Base-by-base conservation (phyloP, 1,284 basidiomycete species). In the Rugosomyces carneus region DNA sequence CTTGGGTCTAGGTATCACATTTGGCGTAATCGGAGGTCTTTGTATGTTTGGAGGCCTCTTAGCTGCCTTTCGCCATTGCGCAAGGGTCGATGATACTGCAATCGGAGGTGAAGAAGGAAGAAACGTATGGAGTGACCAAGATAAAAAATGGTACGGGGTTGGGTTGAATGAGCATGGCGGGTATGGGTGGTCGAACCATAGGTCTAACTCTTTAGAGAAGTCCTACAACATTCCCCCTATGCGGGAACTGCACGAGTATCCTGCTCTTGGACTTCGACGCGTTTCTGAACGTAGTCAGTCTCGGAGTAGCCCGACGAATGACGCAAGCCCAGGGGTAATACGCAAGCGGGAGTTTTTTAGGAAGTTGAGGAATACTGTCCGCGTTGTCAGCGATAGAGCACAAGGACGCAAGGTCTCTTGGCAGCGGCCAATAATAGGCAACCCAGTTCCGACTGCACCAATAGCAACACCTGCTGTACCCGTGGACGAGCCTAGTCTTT, bases 331-430 rank as follows among this genome's bases (percentile, higher is more conserved):
- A 19, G 73, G 71, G 8, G 68, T 81, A 32, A 80, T 85, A 71
- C 78, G 71, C 58, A 87, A 87, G 60, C 69, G 66, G 19, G 81
- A 84, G 55, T 86, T 87, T 57, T 55, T 86, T 41, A 69, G 71
- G 16, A 74, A 66, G 57, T 70, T 87, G 37, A 74, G 67, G 53
- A 67, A 76, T 38, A 81, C 81, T 6, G 77, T 81, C 27, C 70
- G 84, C 46, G 73, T 77, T 38, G 81, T 85, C 48, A 85, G 84
- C 65, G 72, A 79, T 55, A 78, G 67, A 56, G 62, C 61, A 27
- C 62, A 66, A 8, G 66, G 64, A 34, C 61, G 61, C 40, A 67
- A 59, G 35, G 48, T 65, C 11, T 59, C 56, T 24, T 50, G 60
- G 27, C 61, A 60, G 37, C 70, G 72, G 29, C 75, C 75, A 5